phyloP scores from a whole-genome alignment of 352 stramenopile species.

The Hyphochytrium catenoides region DNA sequence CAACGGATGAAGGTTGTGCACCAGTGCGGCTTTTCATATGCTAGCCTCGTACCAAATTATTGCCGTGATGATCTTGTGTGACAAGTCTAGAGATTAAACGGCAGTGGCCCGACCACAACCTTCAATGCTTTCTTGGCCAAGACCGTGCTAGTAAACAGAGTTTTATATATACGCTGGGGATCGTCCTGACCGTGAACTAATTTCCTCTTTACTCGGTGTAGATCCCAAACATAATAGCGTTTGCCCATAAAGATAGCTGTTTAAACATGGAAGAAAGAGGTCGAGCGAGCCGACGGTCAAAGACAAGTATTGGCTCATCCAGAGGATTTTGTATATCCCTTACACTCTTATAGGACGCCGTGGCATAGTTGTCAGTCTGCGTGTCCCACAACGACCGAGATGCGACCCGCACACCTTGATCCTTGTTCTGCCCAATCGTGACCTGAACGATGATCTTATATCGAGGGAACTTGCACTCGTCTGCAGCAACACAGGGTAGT shows the following conservation, averaged over 20 bases:
- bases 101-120: too few relatives aligned
- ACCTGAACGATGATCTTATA: conserved; percentile 85
- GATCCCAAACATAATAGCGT: conserved; percentile 67
- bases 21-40: too few relatives aligned
- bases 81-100: too few relatives aligned
- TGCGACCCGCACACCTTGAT: conserved; percentile 75
- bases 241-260: conserved; percentile 16
- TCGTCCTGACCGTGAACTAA: too few relatives aligned
- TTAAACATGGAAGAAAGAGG: not conserved
- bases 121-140: too few relatives aligned
- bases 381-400: conserved; percentile 82
- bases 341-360: conserved; percentile 56
- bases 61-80: too few relatives aligned
- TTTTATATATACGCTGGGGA: too few relatives aligned
- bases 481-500: not conserved
- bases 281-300: not conserved
- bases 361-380: conserved; percentile 75
- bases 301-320: not conserved
- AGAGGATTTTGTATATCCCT: conserved; percentile 7
- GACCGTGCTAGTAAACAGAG: too few relatives aligned
- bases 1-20: too few relatives aligned
- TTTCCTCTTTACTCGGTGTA: conserved; percentile 41
- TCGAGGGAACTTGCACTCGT: conserved; percentile 41
- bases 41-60: too few relatives aligned
- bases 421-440: conserved; percentile 72